A percentile compares a stretch with the other conserved stretches of the same genome.
Evolutionary conservation across 306 rosid species (phyloP).

Genomic region (Glycine latifolia): DNA sequence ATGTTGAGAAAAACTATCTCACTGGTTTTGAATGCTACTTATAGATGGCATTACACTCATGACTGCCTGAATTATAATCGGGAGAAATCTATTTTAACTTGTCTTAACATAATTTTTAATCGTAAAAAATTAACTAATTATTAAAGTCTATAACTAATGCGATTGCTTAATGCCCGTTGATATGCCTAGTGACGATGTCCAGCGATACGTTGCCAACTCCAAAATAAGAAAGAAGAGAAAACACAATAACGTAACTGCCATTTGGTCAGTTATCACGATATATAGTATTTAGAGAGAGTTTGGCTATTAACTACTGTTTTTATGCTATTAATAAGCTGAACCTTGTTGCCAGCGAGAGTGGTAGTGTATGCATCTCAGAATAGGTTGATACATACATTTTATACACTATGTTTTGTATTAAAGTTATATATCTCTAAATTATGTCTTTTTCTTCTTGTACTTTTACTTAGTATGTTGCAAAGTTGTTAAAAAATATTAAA

Average conservation of each 20-base stretch:
- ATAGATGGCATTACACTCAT: neutral
- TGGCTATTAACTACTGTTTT: too few relatives aligned
- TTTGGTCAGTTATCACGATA: too few relatives aligned
- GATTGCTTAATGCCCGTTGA: neutral
- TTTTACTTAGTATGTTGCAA: neutral
- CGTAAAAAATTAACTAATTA: neutral
- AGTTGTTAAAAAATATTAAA: neutral
- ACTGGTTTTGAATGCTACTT: slow-evolving; percentile 17
- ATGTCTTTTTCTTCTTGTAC: neutral
- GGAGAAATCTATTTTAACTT: neutral
- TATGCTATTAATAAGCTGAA: too few relatives aligned
- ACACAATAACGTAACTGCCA: too few relatives aligned
- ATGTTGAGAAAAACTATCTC: slow-evolving; percentile 53
- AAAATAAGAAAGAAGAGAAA: neutral
- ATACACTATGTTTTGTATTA: too few relatives aligned
- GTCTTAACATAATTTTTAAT: neutral
- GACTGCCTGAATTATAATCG: slow-evolving; percentile 13
- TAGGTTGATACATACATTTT: too few relatives aligned
- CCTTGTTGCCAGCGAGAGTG: too few relatives aligned
- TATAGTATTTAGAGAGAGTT: too few relatives aligned
- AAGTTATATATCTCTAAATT: too few relatives aligned
- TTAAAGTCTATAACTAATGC: too few relatives aligned
- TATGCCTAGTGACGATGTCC: slow-evolving; percentile 1
- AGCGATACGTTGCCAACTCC: neutral
- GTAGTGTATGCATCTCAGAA: too few relatives aligned